These are phyloP conservation scores for Solanum chmielewskii DNA, from an alignment of 257 asterid genomes.

Conservation along the genomic window DNA sequence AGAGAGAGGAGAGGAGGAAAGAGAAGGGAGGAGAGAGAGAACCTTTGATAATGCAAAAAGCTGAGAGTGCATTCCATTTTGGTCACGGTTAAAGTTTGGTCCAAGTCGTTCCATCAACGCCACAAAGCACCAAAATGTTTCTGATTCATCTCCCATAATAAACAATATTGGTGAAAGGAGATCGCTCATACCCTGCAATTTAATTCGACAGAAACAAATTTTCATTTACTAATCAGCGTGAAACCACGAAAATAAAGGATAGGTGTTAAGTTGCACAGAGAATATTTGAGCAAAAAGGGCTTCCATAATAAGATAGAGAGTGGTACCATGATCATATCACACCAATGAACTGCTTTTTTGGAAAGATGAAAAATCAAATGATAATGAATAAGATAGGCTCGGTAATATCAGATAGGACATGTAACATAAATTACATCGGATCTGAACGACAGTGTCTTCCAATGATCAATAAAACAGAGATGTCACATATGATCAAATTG, in stretches of 20 bases:
- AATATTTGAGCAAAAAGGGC: not conserved
- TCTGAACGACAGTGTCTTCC: not conserved
- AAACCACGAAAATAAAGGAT: not conserved
- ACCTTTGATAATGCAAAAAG: slow-evolving; percentile 97
- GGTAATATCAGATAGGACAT: not conserved
- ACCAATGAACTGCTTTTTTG: not conserved
- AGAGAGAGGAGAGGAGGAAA: not conserved
- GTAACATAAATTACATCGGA: not conserved
- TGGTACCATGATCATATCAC: not conserved
- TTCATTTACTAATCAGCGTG: not conserved
- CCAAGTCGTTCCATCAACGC: slow-evolving; percentile 91
- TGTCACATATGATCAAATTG: not conserved
- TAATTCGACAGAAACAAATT: not conserved
- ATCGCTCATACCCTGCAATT: slow-evolving; percentile 96
- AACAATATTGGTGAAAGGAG: slow-evolving; percentile 86
- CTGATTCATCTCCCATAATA: slow-evolving; percentile 87
- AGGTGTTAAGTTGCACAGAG: not conserved
- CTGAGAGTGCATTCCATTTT: slow-evolving; percentile 97
- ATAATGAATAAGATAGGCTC: not conserved
- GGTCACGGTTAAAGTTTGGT: slow-evolving; percentile 97
- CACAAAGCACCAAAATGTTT: slow-evolving; percentile 97
- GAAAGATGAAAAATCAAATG: not conserved
- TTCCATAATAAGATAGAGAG: not conserved
- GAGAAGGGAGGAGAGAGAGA: slow-evolving; percentile 9
- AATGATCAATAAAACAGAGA: not conserved